These are phyloP conservation scores for Mrakia hoshinonis DNA, from an alignment of 768 basidiomycete genomes.

Conservation along the genomic window DNA sequence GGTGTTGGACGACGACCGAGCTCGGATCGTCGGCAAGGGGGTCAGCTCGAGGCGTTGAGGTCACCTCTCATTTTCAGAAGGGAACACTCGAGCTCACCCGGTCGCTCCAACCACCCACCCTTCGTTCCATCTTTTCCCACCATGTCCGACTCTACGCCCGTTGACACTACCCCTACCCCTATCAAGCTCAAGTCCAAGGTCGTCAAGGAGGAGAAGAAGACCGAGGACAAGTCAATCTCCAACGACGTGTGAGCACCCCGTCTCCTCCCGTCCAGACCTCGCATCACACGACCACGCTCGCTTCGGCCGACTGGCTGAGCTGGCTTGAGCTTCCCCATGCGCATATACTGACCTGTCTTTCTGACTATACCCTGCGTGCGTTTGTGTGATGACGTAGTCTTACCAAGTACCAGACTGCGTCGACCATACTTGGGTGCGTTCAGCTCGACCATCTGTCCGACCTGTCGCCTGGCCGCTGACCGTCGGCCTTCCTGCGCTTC, in stretches of 20 bases:
- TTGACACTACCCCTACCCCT: conserved; percentile 9
- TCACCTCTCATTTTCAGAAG: background rate
- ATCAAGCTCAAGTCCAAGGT: conserved; percentile 31
- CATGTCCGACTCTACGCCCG: conserved; percentile 7
- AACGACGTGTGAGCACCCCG: conserved; percentile 38
- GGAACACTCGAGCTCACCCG: background rate
- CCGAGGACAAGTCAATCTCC: conserved; percentile 39
- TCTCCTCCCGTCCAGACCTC: background rate
- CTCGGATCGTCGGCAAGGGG: background rate
- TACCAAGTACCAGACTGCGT: conserved; percentile 63
- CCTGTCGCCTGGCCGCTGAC: no score
- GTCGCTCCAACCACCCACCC: conserved; percentile 6
- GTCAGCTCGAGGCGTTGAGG: background rate
- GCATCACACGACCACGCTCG: background rate
- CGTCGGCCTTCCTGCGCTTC: no score
- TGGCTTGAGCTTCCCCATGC: no score
- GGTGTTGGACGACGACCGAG: background rate
- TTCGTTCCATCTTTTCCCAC: background rate
- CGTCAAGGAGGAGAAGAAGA: conserved; percentile 33
- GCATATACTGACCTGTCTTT: background rate
- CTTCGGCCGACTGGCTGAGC: no score
- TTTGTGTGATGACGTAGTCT: conserved; percentile 32
- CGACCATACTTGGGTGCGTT: conserved; percentile 83
- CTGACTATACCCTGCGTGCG: no score
- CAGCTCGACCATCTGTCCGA: no score